Conservation (phyloP, 1,139 yeast species). For the Saccharomyces hybrid region DNA sequence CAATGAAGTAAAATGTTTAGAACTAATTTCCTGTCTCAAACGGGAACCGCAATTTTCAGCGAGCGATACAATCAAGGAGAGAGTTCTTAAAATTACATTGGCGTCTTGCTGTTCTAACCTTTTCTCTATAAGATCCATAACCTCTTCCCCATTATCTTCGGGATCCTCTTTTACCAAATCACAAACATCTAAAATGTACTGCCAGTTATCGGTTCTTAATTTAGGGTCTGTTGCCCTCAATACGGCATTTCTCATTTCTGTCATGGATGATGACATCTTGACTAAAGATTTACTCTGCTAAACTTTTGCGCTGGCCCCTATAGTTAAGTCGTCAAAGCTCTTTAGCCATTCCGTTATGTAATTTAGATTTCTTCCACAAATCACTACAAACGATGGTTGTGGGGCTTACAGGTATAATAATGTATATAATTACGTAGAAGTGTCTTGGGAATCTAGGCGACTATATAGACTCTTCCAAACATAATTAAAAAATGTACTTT, state of each 20-base stretch:
- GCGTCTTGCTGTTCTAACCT: constrained; percentile 63
- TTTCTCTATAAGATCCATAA: constrained; percentile 36
- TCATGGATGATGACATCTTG: constrained; percentile 1
- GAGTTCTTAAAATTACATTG: constrained; percentile 65
- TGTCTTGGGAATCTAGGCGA: background rate
- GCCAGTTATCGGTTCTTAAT: constrained; percentile 83
- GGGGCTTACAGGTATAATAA: background rate
- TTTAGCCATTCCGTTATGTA: background rate
- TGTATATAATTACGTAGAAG: background rate
- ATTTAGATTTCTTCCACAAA: background rate
- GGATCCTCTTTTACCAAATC: constrained; percentile 72
- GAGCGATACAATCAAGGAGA: constrained; percentile 63
- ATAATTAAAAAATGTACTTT: background rate
- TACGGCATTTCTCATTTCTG: constrained; percentile 16
- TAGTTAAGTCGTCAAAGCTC: background rate
- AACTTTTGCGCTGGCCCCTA: background rate
- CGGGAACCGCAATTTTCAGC: constrained; percentile 94
- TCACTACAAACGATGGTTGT: background rate
- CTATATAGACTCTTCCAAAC: background rate
- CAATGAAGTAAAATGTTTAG: constrained; percentile 54
- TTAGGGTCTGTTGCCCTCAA: constrained; percentile 72
- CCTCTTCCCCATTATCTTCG: constrained; percentile 40
- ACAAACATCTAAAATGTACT: constrained; percentile 70
- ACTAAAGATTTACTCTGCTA: background rate
- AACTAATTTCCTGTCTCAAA: constrained; percentile 74